These are phyloP conservation scores for Arachnomyces sp. DNA, from an alignment of 2,329 filamentous ascomycete genomes.

Conservation along the genomic window DNA sequence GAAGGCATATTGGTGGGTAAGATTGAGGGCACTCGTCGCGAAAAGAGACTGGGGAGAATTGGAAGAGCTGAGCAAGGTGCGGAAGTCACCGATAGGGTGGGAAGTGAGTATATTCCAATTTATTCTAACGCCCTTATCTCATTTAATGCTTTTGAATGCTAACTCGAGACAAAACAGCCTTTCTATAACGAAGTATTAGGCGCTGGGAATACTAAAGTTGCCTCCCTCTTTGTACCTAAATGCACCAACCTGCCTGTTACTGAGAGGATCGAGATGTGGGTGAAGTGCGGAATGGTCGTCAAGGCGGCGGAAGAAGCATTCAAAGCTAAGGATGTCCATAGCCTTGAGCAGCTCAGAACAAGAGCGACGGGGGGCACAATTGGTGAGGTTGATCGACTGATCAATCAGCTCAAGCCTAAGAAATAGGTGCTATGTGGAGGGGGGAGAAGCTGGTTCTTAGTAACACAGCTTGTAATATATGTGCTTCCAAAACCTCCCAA, in stretches of 20 bases:
- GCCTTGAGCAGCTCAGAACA: conserved; percentile 65
- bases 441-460: no score
- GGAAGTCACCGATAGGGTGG: conserved; percentile 93
- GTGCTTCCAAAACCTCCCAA: neutral
- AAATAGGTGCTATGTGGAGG: conserved; percentile 24
- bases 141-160: conserved; percentile 17
- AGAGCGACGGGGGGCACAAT: conserved; percentile 64
- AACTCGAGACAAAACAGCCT: conserved; percentile 48
- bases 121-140: conserved; percentile 4
- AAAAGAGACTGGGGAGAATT: conserved; percentile 89
- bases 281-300: conserved; percentile 83
- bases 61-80: conserved; percentile 66
- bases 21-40: conserved; percentile 78
- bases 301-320: conserved; percentile 90
- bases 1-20: conserved; percentile 80
- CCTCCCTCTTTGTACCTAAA: conserved; percentile 77
- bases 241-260: conserved; percentile 63
- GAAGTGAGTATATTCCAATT: conserved; percentile 54
- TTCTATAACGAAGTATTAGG: conserved; percentile 86
- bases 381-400: conserved; percentile 76
- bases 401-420: conserved; percentile 46
- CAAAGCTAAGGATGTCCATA: conserved; percentile 67
- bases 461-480: no score
- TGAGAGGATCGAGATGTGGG: conserved; percentile 82
- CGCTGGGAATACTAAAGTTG: conserved; percentile 83